phyloP scores from a whole-genome alignment of 2,329 filamentous ascomycete genomes.

The Fusarium verticillioides region DNA sequence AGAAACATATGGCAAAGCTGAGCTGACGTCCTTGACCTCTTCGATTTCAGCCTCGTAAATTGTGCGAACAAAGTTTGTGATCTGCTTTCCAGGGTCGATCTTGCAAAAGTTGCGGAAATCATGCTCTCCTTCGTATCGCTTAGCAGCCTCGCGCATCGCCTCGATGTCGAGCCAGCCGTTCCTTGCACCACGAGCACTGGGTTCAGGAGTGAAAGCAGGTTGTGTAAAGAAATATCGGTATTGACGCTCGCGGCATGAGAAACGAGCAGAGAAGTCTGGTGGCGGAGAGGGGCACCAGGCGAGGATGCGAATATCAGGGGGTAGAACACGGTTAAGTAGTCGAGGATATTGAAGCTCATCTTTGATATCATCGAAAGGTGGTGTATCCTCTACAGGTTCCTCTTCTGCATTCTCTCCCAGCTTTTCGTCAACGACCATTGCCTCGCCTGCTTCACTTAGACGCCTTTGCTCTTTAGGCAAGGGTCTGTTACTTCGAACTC shows the following conservation, averaged over 20 bases:
- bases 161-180: constrained; percentile 88
- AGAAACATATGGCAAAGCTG: constrained; percentile 67
- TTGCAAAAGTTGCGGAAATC: constrained; percentile 99
- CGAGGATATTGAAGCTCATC: constrained; percentile 89
- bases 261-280: constrained; percentile 85
- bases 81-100: constrained; percentile 88
- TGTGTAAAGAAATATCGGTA: constrained; percentile 99
- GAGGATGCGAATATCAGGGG: constrained; percentile 87
- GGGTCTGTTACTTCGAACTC: constrained; percentile 83
- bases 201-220: constrained; percentile 79
- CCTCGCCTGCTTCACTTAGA: constrained; percentile 38
- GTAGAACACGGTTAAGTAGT: constrained; percentile 87
- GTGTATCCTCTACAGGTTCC: constrained; percentile 32
- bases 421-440: constrained; percentile 34
- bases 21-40: constrained; percentile 67
- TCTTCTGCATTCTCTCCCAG: constrained; percentile 24
- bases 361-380: constrained; percentile 70
- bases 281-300: constrained; percentile 93
- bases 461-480: constrained; percentile 52
- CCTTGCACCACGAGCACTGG: constrained; percentile 51
- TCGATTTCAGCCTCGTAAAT: constrained; percentile 86
- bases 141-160: constrained; percentile 85
- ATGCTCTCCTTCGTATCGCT: constrained; percentile 81
- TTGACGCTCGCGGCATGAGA: constrained; percentile 89
- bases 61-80: constrained; percentile 81